phyloP scores from a whole-genome alignment of 495 filamentous ascomycete genomes.

The Neurospora sp. region DNA sequence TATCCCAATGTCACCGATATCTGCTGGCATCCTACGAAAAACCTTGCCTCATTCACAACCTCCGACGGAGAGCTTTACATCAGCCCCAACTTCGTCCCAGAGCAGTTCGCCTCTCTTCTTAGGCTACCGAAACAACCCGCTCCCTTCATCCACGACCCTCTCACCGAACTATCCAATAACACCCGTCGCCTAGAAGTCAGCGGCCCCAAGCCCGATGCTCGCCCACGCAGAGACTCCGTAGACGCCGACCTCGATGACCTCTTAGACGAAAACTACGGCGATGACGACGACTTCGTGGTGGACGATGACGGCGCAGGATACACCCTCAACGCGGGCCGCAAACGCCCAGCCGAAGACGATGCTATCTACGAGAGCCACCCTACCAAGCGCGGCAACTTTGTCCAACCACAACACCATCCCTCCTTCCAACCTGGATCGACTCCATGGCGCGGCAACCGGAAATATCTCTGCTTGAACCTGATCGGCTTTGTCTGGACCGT shows the following conservation, averaged over 20 bases:
- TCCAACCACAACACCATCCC: slow-evolving; percentile 63
- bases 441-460: slow-evolving; percentile 86
- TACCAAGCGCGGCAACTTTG: slow-evolving; percentile 37
- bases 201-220: slow-evolving; percentile 40
- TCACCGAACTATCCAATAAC: slow-evolving; percentile 62
- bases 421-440: slow-evolving; percentile 91
- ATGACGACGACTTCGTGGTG: slow-evolving; percentile 73
- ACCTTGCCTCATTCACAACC: slow-evolving; percentile 82
- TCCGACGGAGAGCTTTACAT: slow-evolving; percentile 89
- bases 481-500: slow-evolving; percentile 95
- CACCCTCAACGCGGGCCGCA: slow-evolving; percentile 56
- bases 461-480: slow-evolving; percentile 88
- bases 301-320: slow-evolving; percentile 97
- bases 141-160: slow-evolving; percentile 74
- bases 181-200: slow-evolving; percentile 44
- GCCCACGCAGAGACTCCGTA: slow-evolving; percentile 29
- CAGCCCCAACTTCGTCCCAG: slow-evolving; percentile 64
- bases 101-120: slow-evolving; percentile 52
- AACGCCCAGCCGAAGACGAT: slow-evolving; percentile 49
- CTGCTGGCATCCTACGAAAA: slow-evolving; percentile 83
- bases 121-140: slow-evolving; percentile 54
- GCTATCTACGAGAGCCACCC: slow-evolving; percentile 25
- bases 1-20: slow-evolving; percentile 75
- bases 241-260: slow-evolving; percentile 42
- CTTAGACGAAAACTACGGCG: slow-evolving; percentile 51